Evolutionary conservation across 75 land plant genomes (phyloP), one percentile per base, ranked within the genome.

Genomic region (Sequoiadendron giganteum): DNA sequence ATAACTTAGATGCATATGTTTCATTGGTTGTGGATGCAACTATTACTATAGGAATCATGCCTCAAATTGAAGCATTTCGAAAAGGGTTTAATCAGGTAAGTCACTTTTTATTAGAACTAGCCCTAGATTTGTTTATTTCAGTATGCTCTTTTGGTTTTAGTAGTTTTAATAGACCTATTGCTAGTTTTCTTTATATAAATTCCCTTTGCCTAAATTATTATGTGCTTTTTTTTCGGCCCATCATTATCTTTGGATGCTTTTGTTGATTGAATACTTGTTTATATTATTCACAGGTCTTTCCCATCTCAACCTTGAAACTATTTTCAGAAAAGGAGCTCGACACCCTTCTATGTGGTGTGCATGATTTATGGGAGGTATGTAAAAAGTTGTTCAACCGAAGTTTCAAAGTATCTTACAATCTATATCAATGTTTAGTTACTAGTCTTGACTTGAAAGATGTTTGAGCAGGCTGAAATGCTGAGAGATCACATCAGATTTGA

Each of bases 31-130:
- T 92, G 78, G 96, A 96, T 92, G 96, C 94, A 55, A 95, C 95
- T n/a, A 49, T 94, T 45, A 87, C 86, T 40, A 32, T 87, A 88
- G 97, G 97, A 84, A 89, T 96, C 82, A 79, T 65, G 28, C 90
- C 90, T 88, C 97, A 96, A 87, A 30, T 94, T 65, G 95, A 93
- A 84, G 96, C 97, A 21, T 94, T 95, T n/a, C 89, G 88, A 84
- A 85, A 90, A 68, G 96, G 97, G 80, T 95, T 95, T 91, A 90
- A 92, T 54, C 92, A 96, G 94, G 97, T 95, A n/a, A 52, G 55
- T 13, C 15, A 52, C 16, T 13, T 52, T 52, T 52, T 13, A 52
- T 52, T 52, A 52, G 15, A 52, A 52, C 2, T 52, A 13, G 16
- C 16, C 13, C 55, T 52, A 52, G 55, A 52, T 52, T 52, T 52